Evolutionary conservation across 2,329 filamentous ascomycete genomes (phyloP).

Genomic region (Stromatinia cepivora): DNA sequence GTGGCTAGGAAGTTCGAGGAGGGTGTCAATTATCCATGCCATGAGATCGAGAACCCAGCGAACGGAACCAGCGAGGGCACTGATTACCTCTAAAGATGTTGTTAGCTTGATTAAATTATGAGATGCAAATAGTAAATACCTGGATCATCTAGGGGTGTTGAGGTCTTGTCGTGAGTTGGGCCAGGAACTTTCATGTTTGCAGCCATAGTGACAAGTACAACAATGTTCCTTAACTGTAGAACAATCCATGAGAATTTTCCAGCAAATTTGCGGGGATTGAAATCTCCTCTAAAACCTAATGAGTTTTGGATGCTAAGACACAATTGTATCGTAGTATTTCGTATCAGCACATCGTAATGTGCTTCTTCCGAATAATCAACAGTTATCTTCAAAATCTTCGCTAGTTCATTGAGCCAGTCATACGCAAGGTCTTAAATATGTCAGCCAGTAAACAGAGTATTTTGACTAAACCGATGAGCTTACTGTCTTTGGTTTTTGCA

Average conservation of each 20-base stretch:
- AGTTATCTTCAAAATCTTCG: slow-evolving; percentile 67
- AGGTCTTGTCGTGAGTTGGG: slow-evolving; percentile 58
- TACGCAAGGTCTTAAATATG: slow-evolving; percentile 55
- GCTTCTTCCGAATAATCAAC: slow-evolving; percentile 81
- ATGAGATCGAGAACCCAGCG: slow-evolving; percentile 77
- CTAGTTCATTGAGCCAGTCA: slow-evolving; percentile 65
- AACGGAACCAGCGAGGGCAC: slow-evolving; percentile 70
- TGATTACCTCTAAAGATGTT: slow-evolving; percentile 62
- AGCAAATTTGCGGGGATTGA: slow-evolving; percentile 60
- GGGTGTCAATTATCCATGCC: slow-evolving; percentile 59
- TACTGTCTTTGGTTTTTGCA: slow-evolving; percentile 33
- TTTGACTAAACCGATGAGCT: slow-evolving; percentile 17
- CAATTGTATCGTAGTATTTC: slow-evolving; percentile 71
- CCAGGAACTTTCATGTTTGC: slow-evolving; percentile 45
- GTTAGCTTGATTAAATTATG: background rate
- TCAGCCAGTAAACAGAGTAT: slow-evolving; percentile 17
- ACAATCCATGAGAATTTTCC: slow-evolving; percentile 75
- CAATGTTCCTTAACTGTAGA: slow-evolving; percentile 72
- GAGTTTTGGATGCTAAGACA: slow-evolving; percentile 78
- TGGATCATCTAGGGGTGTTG: slow-evolving; percentile 60
- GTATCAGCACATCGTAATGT: slow-evolving; percentile 69
- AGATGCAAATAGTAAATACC: slow-evolving; percentile 44
- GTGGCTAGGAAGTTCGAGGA: slow-evolving; percentile 58
- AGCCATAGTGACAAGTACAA: slow-evolving; percentile 66
- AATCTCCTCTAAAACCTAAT: slow-evolving; percentile 69